phyloP scores from a whole-genome alignment of 1,284 basidiomycete genomes.

The Apiotrichum montevideense region DNA sequence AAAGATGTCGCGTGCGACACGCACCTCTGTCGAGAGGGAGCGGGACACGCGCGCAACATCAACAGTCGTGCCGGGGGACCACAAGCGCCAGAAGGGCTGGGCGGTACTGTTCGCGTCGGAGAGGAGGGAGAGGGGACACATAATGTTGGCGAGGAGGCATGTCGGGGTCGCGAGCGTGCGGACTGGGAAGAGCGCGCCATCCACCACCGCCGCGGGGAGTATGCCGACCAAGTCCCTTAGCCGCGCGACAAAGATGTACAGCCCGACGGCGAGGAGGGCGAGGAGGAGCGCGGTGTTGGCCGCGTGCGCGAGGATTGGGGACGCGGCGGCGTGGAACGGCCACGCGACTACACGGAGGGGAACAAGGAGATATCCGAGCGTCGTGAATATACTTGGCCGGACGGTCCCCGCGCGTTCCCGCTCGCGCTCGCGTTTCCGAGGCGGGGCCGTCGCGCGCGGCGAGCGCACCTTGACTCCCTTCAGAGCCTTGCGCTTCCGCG shows the following conservation, averaged over 20 bases:
- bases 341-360: constrained; percentile 20
- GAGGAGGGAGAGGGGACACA: constrained; percentile 23
- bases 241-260: neutral
- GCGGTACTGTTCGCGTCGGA: constrained; percentile 12
- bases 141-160: constrained; percentile 25
- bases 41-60: constrained; percentile 32
- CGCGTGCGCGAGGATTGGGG: constrained; percentile 21
- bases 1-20: constrained; percentile 38
- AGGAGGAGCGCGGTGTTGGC: constrained; percentile 22
- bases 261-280: constrained; percentile 5
- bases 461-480: neutral
- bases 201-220: neutral
- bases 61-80: constrained; percentile 6
- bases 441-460: neutral
- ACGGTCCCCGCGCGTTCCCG: too few species aligned
- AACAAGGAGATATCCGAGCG: constrained; percentile 16
- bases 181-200: constrained; percentile 15
- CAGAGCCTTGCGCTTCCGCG: neutral
- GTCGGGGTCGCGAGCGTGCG: constrained; percentile 30
- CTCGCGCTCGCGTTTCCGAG: neutral
- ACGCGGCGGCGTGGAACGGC: constrained; percentile 17
- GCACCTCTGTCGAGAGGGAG: constrained; percentile 29
- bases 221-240: neutral
- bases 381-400: constrained; percentile 7
- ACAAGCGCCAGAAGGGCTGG: constrained; percentile 23